Evolutionary conservation across 2,329 filamentous ascomycete genomes (phyloP), one percentile per base, ranked within the genome.

Genomic region (Talaromyces albobiverticillius): DNA sequence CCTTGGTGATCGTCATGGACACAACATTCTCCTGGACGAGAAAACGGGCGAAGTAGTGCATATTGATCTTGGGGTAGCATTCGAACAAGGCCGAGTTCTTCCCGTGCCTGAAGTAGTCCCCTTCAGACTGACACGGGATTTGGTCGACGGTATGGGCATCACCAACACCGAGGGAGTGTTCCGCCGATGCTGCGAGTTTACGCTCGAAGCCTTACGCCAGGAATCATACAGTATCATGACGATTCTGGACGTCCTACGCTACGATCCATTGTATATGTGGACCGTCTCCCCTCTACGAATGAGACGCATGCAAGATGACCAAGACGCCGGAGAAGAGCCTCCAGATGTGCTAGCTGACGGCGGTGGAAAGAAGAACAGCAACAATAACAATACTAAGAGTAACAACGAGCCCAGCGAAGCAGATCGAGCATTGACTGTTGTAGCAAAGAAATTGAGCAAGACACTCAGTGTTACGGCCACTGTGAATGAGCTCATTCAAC

Each of bases 151-250:
- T 23, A 96, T 99, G 89, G 94, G 94, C 25, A 88, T 95, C 61
- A 95, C 90, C 2, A 90, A 89, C 64, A 95, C 92, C 0, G 95
- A 99, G 71, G 94, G 94, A 3, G 91, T 97, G 0, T 99, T 97
- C 76, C 84, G 94, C 7, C 85, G 95, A n/a, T 97, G 93, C 73
- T 99, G 94, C 70, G 95, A 99, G 69, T 97, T 97, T 69, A 97
- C 92, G 0, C 83, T 99, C 29, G 91, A 96, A 58, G 92, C 95
- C 1, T 78, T 99, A 32, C 86, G 94, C n/a, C 89, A 95, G 64
- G 94, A 99, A 69, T 89, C 89, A 11, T 95, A 96, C 68, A 92
- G 88, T 42, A 99, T 99, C 75, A 97, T 96, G 92, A 97, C 94
- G 0, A 91, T 99, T 51, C 83, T 99, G 18, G 95, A 99, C 67